Evolutionary conservation across 768 basidiomycete genomes (phyloP), one percentile per base, ranked within the genome.

Genomic region (Leccinum uliginosum): DNA sequence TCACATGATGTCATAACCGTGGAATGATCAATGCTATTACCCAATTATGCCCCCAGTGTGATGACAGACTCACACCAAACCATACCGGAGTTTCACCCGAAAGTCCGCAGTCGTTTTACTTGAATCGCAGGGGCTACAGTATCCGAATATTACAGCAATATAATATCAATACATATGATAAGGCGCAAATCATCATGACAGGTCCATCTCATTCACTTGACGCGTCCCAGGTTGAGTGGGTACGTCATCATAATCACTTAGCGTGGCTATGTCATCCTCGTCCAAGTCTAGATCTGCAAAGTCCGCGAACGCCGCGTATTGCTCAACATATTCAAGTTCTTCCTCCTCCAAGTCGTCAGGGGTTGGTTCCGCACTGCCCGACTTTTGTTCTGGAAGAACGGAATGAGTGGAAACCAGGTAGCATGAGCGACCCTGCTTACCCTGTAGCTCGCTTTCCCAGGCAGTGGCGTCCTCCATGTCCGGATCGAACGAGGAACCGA

Each of bases 401-500:
- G 30, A 63, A 63, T 53, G 32, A 62, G 60, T 14, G 17, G 44
- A 49, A n/a, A 46, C 19, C 43, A 30, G 1, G 43, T 6, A 24
- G 29, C 51, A 30, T 32, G 34, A 30, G 34, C 8, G 14, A 19
- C 3, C 8, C 17, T 23, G 58, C 71, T 55, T 55, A 78, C 85
- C 78, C 61, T 63, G 65, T 4, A 87, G 64, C 46, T 82, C 82
- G 27, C 70, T 62, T 67, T 88, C 87, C 87, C 86, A 89, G n/a
- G 68, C 64, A 21, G 62, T 71, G 4, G 80, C 67, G 55, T 89
- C 86, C 32, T 90, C 86, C 64, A 88, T 71, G 66, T 83, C 82
- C 5, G 88, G 88, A 65, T 90, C 88, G 56, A 88, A 82, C 1
- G 88, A 89, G 15, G 86, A 87, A 6, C 88, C 88, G 3, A 90